Base-by-base conservation (phyloP, 1,139 yeast genomes). In the Hansenula lynferdii region DNA sequence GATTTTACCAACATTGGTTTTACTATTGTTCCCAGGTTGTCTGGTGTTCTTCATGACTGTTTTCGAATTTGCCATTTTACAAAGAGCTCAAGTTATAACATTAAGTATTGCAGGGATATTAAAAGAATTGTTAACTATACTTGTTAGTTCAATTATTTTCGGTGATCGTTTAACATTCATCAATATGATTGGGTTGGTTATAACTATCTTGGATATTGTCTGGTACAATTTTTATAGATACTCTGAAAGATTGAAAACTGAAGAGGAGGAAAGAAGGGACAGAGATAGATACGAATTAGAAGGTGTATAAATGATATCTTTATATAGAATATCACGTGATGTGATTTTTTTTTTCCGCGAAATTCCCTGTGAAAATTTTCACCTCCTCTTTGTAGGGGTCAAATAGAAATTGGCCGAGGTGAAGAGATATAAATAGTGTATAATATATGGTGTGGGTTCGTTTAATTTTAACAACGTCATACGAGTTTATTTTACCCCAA, bases 51-150 rank as follows among this genome's bases (percentile, higher is more conserved):
- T 85, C 62, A 85, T 92, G 94, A 92, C 97, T 0, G 62, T 87
- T 27, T 79, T 94, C 50, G 98, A 92, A 59, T 92, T 86, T 61
- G 80, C 85, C 46, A 75, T 92, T 14, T 69, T 92, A 36, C 81
- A 85, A 41, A 76, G 84, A 36, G 86, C 97, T 0, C 86, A 86
- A 42, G 92, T 94, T 12, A 70, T 89, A 28, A 90, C 98, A 1
- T 65, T 92, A 28, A 81, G 94, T 5, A 78, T 92, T 27, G 96
- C 95, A 0, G 98, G 98, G 2, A 85, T 92, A 24, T 85, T 90
- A 56, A 92, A 92, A 58, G 98, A 92, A 59, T 69, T 92, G 8
- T 67, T 90, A 37, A 92, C 97, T 0, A 86, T 92, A 33, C 57
- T 79, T 25, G 69, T 83, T 2, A 31, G 28, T 23, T 80, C 95